A percentile compares a stretch with the other conserved stretches of the same genome.
Evolutionary conservation across 139 green algal species (phyloP).

Genomic region (Volvox africanus): DNA sequence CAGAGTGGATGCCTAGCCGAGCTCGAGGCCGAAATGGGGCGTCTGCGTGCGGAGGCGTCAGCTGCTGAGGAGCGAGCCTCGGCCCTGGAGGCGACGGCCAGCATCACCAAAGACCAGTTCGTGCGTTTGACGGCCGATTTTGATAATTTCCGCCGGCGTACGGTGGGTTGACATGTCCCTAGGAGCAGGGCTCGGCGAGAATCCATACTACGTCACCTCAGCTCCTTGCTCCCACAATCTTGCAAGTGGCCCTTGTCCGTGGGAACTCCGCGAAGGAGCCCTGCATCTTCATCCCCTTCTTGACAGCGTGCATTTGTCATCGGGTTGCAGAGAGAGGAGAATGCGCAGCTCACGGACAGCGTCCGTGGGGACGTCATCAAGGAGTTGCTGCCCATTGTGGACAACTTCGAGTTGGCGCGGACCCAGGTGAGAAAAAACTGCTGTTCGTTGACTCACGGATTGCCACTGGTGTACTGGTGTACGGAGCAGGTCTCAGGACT

Average conservation of each 20-base stretch:
- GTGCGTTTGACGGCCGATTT: constrained; percentile 96
- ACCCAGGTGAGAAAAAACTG: constrained; percentile 57
- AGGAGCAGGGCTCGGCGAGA: too few species aligned
- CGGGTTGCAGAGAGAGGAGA: constrained; percentile 77
- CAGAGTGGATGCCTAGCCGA: constrained; percentile 55
- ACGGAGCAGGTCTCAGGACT: too few species aligned
- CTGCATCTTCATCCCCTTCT: too few species aligned
- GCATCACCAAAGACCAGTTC: constrained; percentile 83
- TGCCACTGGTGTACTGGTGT: too few species aligned
- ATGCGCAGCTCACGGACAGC: constrained; percentile 70
- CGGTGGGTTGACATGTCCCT: constrained; percentile 38
- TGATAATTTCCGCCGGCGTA: constrained; percentile 98
- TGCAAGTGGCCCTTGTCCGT: too few species aligned
- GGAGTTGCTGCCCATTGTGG: constrained; percentile 90
- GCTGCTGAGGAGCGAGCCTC: constrained; percentile 53
- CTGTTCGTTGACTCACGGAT: neutral
- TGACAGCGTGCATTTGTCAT: too few species aligned
- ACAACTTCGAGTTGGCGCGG: constrained; percentile 96
- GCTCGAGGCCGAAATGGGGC: constrained; percentile 62
- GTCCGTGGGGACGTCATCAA: constrained; percentile 84
- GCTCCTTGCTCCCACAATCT: too few species aligned
- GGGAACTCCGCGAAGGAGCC: too few species aligned
- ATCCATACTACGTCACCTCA: too few species aligned
- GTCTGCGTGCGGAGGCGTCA: constrained; percentile 28
- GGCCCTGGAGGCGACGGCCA: constrained; percentile 52